Conservation (phyloP, 1,139 yeast species). For the Casaregolazyma lundiana region DNA sequence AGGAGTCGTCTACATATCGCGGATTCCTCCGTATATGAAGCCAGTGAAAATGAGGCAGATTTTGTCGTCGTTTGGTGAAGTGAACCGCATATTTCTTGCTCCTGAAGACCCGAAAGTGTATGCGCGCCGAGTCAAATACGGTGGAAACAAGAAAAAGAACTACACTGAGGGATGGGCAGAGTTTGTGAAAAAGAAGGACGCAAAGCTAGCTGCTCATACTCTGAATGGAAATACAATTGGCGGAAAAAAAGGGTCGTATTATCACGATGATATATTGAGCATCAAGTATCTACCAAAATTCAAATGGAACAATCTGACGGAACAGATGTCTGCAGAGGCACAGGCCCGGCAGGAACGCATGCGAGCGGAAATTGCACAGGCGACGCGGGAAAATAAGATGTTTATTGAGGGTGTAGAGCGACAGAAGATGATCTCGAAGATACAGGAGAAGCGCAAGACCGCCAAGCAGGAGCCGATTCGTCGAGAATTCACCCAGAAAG, state of each 20-base stretch:
- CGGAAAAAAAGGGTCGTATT: slow-evolving; percentile 88
- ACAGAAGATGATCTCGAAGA: slow-evolving; percentile 72
- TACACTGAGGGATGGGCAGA: slow-evolving; percentile 98
- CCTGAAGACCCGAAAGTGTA: slow-evolving; percentile 74
- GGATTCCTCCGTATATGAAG: slow-evolving; percentile 95
- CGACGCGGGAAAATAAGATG: slow-evolving; percentile 76
- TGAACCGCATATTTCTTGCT: slow-evolving; percentile 78
- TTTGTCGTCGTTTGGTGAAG: slow-evolving; percentile 72
- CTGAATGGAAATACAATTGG: slow-evolving; percentile 87
- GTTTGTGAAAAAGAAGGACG: slow-evolving; percentile 74
- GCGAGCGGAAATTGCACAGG: slow-evolving; percentile 84
- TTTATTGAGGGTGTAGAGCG: slow-evolving; percentile 81
- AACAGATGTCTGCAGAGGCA: slow-evolving; percentile 86
- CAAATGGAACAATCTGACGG: slow-evolving; percentile 93
- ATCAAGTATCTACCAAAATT: slow-evolving; percentile 85
- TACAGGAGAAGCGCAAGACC: slow-evolving; percentile 49
- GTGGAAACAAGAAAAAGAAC: slow-evolving; percentile 89
- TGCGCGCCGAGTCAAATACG: slow-evolving; percentile 68
- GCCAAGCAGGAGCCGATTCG: slow-evolving; percentile 18
- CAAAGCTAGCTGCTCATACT: slow-evolving; percentile 81
- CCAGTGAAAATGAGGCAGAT: slow-evolving; percentile 86
- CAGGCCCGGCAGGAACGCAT: slow-evolving; percentile 85
- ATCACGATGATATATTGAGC: slow-evolving; percentile 90
- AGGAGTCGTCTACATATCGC: slow-evolving; percentile 87
- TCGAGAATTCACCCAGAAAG: slow-evolving; percentile 31